Percentiles rank a stretch among this genome's conserved stretches.
phyloP scores from a whole-genome alignment of 2,329 filamentous ascomycete species.

The Gnomoniopsis smithogilvyi region DNA sequence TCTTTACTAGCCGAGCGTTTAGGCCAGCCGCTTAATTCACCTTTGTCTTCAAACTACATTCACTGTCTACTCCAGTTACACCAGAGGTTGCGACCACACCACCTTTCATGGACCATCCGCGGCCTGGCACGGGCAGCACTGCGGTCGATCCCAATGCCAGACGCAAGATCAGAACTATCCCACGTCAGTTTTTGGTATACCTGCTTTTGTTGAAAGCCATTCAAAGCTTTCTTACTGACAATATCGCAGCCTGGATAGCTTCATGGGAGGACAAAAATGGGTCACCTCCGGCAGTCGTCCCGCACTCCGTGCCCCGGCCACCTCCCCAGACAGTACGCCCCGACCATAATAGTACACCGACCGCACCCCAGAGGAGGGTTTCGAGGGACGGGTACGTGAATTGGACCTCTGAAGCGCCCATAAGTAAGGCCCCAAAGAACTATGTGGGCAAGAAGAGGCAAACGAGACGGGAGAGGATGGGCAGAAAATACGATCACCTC shows the following conservation, averaged over 20 bases:
- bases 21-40: not conserved
- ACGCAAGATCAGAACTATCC: slow-evolving; percentile 28
- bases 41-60: not conserved
- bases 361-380: slow-evolving; percentile 37
- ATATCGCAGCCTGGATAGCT: slow-evolving; percentile 44
- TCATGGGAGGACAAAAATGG: slow-evolving; percentile 43
- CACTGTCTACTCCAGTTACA: slow-evolving; percentile 1
- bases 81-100: not conserved
- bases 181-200: slow-evolving; percentile 23
- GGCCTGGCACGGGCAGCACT: slow-evolving; percentile 15
- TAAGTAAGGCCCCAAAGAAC: slow-evolving; percentile 31
- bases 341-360: slow-evolving; percentile 40
- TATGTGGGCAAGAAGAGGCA: slow-evolving; percentile 44
- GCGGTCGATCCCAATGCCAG: slow-evolving; percentile 16
- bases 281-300: slow-evolving; percentile 31
- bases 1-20: not conserved
- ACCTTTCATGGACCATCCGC: slow-evolving; percentile 11
- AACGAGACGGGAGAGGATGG: slow-evolving; percentile 44
- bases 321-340: slow-evolving; percentile 36
- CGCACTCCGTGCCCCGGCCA: slow-evolving; percentile 35
- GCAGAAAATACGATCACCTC: slow-evolving; percentile 58
- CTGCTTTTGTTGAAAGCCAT: not conserved
- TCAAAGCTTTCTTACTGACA: slow-evolving; percentile 14
- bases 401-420: slow-evolving; percentile 33
- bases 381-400: slow-evolving; percentile 48